phyloP scores from a whole-genome alignment of 2,329 filamentous ascomycete genomes.

The Dissoconium aciculare region DNA sequence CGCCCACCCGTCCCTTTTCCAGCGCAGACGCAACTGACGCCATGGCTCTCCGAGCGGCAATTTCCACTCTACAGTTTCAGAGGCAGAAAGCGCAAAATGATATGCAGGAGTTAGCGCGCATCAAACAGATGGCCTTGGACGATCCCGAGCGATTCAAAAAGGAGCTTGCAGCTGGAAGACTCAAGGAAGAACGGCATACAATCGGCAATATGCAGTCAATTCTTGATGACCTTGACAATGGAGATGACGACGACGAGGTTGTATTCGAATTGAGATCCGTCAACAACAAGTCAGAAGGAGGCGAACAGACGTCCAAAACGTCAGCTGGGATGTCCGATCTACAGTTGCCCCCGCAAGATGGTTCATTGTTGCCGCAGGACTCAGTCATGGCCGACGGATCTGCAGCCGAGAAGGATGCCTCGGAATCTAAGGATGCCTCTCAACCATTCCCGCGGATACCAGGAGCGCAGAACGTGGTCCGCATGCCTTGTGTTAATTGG shows the following conservation, averaged over 20 bases:
- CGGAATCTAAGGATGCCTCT: slow-evolving; percentile 7
- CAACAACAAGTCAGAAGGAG: slow-evolving; percentile 22
- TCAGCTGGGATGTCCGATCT: slow-evolving; percentile 15
- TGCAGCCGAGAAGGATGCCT: background rate
- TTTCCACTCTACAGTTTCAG: slow-evolving; percentile 77
- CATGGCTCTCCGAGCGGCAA: slow-evolving; percentile 70
- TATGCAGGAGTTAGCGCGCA: slow-evolving; percentile 51
- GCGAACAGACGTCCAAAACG: slow-evolving; percentile 7
- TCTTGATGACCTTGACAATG: slow-evolving; percentile 23
- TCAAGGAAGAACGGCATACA: slow-evolving; percentile 21
- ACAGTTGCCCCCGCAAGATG: slow-evolving; percentile 3
- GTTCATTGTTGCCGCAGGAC: background rate
- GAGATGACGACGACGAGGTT: slow-evolving; percentile 15
- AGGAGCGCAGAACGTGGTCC: slow-evolving; percentile 63
- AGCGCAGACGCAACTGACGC: slow-evolving; percentile 60
- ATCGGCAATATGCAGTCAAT: slow-evolving; percentile 22
- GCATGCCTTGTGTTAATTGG: slow-evolving; percentile 88
- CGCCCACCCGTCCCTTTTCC: slow-evolving; percentile 32
- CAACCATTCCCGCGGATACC: slow-evolving; percentile 50
- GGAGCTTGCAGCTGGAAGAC: slow-evolving; percentile 49
- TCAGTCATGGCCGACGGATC: background rate
- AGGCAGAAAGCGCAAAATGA: slow-evolving; percentile 62
- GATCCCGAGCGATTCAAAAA: slow-evolving; percentile 58
- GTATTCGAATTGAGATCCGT: slow-evolving; percentile 17
- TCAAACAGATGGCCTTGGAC: slow-evolving; percentile 55